These are phyloP conservation scores for Symbiodinium natans DNA, from an alignment of 73 alveolate species.

Conservation along the genomic window DNA sequence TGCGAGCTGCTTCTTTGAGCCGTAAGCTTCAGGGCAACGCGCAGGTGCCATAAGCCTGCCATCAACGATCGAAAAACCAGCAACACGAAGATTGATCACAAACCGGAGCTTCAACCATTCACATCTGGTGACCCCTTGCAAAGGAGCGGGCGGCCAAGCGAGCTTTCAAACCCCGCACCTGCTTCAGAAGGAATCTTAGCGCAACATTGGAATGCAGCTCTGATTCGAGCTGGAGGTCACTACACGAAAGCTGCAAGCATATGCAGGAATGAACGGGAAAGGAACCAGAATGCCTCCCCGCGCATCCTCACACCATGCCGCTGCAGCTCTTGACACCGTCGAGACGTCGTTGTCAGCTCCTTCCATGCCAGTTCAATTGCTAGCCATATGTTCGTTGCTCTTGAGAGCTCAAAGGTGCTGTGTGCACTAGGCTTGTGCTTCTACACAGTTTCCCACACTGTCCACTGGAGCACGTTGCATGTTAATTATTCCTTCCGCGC, in stretches of 20 bases:
- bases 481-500: no score
- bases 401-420: no score
- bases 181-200: not conserved
- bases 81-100: no score
- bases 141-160: slow-evolving; percentile 54
- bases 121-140: no score
- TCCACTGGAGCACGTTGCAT: no score
- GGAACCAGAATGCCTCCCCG: slow-evolving; percentile 30
- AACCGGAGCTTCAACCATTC: no score
- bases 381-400: not conserved
- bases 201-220: not conserved
- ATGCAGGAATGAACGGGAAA: not conserved
- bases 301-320: slow-evolving; percentile 45
- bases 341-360: slow-evolving; percentile 48
- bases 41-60: no score
- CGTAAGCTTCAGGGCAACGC: not conserved
- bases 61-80: no score
- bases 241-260: not conserved
- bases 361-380: not conserved
- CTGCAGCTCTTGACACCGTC: slow-evolving; percentile 63
- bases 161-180: slow-evolving; percentile 87
- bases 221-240: not conserved
- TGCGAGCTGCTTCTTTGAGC: not conserved
- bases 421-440: no score
- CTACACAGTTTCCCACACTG: no score